Base-by-base conservation (phyloP, 345 rosid genomes). In the Eucalyptus marginata region DNA sequence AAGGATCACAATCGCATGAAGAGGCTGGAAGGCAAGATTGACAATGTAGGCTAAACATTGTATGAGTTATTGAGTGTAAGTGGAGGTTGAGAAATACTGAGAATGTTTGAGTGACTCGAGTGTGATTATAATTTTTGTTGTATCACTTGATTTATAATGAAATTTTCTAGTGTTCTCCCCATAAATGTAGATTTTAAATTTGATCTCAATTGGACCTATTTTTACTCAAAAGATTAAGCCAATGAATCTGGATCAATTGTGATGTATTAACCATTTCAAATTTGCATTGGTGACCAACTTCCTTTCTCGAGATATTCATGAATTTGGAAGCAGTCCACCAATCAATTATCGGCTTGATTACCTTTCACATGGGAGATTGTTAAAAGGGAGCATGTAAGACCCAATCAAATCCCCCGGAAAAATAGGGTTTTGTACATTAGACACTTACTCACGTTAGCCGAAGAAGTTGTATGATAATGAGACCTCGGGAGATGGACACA, bases 1-100 rank as follows among this genome's bases (percentile, higher is more conserved):
- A 52, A 52, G 10, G 4, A 52, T 52, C 25, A 52, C 58, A 52
- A 52, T 52, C 58, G 2, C 58, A 8, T 3, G 58, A 52, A 52
- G 25, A 52, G 58, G 58, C 25, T 20, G 8, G 58, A 20, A 52
- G 58, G 10, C 4, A 52, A 52, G 58, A 52, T 0, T 20, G 25
- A 52, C 2, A 0, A 20, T 52, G 2, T 52, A 20, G 25, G 16
- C 58, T 20, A 8, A 52, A 52, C 58, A 52, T 52, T 52, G 58
- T 10, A 52, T 52, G 10, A 52, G 25, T 52, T 52, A 20, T 52
- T 8, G 58, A 52, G 58, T 52, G 10, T 7, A 52, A 52, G 1
- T 3, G 2, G 5, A 52, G 25, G 25, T 0, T 52, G 10, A 0
- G 5, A 52, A 52, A 52, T 52, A 20, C 2, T 52, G 2, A 17